Evolutionary conservation across 805 yeast genomes (phyloP), one percentile per base, ranked within the genome.

Genomic region (Pichia scutulata): DNA sequence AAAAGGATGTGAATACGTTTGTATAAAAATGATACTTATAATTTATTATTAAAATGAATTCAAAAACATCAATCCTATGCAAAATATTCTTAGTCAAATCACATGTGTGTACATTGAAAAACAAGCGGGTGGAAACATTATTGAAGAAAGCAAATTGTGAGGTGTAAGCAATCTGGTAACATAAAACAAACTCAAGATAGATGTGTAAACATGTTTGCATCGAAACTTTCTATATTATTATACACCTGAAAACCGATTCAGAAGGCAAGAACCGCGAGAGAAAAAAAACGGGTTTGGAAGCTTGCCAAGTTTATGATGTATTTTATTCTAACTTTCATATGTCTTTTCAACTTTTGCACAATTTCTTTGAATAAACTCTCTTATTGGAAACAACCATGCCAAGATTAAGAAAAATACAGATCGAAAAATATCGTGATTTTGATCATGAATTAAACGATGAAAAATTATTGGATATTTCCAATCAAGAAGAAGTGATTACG

Each of bases 401-500:
- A 21, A 55, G 70, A 14, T 52, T 66, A 24, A 57, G 67, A 30
- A 56, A 55, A 42, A 57, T 64, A 2, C 48, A 59, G 24, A 56
- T 55, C n/a, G 47, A 57, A 3, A 65, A 61, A 44, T 63, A 63
- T 49, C 51, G 48, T 8, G 37, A 33, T 13, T 19, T 30, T 6
- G 7, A 40, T 1, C 57, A 52, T 3, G 44, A 45, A 10, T 53
- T 36, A 1, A 50, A 44, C 6, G 57, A 49, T 8, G 47, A 46
- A 2, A 28, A 33, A 14, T 6, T 14, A 25, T 44, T 66, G 8
- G 69, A 65, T 43, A 40, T 47, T 1, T 54, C 51, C 16, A 63
- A 58, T 4, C 69, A 65, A 48, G 52, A 52, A 25, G 41, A 62
- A 37, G 62, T 64, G 8, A 53, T 64, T 21, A 52, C 44, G n/a